Evolutionary conservation across 2,329 filamentous ascomycete genomes (phyloP).

Genomic region (Nothomitra cinnamomea): DNA sequence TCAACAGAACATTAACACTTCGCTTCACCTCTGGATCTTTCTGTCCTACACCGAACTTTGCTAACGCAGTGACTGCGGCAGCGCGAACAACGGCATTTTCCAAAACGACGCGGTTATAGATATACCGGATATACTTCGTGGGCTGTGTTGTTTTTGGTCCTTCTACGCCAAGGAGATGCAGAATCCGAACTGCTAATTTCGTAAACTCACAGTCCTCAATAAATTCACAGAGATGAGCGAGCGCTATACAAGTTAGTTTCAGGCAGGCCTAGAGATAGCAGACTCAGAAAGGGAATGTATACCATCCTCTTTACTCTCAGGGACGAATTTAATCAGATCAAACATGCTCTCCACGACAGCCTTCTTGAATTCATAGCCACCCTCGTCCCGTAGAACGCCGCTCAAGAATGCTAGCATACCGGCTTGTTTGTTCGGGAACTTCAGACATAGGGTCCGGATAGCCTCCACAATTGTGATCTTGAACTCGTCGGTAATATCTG

Average conservation of each 20-base stretch:
- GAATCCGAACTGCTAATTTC: constrained; percentile 85
- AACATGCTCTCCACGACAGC: constrained; percentile 98
- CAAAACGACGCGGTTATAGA: constrained; percentile 94
- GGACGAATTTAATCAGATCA: constrained; percentile 96
- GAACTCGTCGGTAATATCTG: constrained; percentile 97
- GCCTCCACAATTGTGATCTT: constrained; percentile 99
- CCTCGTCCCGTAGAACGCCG: constrained; percentile 90
- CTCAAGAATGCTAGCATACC: constrained; percentile 96
- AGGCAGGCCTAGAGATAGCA: background rate
- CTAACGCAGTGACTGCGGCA: constrained; percentile 83
- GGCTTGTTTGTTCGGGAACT: constrained; percentile 96
- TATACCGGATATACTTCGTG: constrained; percentile 98
- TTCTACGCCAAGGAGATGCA: constrained; percentile 86
- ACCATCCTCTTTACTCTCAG: constrained; percentile 58
- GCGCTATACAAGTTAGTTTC: constrained; percentile 36
- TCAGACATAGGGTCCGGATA: constrained; percentile 87
- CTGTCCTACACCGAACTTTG: constrained; percentile 94
- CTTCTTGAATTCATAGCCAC: constrained; percentile 95
- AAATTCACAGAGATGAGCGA: constrained; percentile 94
- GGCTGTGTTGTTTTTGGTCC: constrained; percentile 90
- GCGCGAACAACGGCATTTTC: constrained; percentile 94
- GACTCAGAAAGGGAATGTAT: constrained; percentile 9
- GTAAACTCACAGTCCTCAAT: constrained; percentile 99
- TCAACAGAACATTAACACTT: constrained; percentile 82
- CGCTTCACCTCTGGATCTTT: constrained; percentile 94